Evolutionary conservation across 208 protist species (phyloP), one percentile per base, ranked within the genome.

Genomic region (Wallacemonas sp.): DNA sequence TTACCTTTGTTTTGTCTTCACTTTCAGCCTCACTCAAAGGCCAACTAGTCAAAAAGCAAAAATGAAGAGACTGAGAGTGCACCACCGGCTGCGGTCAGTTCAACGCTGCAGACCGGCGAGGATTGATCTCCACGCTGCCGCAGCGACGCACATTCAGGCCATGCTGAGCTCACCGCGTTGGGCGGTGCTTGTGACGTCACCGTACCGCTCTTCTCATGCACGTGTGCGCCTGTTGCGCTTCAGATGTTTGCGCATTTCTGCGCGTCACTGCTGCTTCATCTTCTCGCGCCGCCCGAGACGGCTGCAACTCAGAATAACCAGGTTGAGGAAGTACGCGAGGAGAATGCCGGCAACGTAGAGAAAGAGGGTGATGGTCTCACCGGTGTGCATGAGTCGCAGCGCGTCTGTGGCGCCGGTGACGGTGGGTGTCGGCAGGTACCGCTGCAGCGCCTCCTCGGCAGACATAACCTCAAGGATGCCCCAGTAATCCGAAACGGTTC

Each of bases 381-480:
- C 66, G 3, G 64, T 79, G 32, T 69, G 64, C 15, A 87, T 72
- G 26, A 87, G 75, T 12, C 74, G 67, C 24, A 84, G 66, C 3
- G 81, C 81, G 30, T 87, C 78, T 6, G 78, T 81, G 8, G 81
- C 73, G 3, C 71, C 57, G 5, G 54, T 75, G 22, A 84, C 81
- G 17, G 69, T 63, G 2, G 81, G 81, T 32, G 74, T 82, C 8
- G 81, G 78, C 19, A 84, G 55, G 54, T 77, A 87, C 24, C 78
- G 63, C 57, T 79, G 29, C 21, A 87, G 64, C 17, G 81, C 78
- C 26, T 71, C 59, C 8, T 70, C 54, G 9, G 46, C 80, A 3
- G 75, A 75, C n/a, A 87, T 83, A 5, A 81, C 60, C 66, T 87
- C 76, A n/a, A 83, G 53, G 5, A 87, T 67, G 19, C 76, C 80